Percentiles rank a stretch among this genome's conserved stretches.
phyloP scores from a whole-genome alignment of 2,329 filamentous ascomycete genomes.

The Colletotrichum abscissum region DNA sequence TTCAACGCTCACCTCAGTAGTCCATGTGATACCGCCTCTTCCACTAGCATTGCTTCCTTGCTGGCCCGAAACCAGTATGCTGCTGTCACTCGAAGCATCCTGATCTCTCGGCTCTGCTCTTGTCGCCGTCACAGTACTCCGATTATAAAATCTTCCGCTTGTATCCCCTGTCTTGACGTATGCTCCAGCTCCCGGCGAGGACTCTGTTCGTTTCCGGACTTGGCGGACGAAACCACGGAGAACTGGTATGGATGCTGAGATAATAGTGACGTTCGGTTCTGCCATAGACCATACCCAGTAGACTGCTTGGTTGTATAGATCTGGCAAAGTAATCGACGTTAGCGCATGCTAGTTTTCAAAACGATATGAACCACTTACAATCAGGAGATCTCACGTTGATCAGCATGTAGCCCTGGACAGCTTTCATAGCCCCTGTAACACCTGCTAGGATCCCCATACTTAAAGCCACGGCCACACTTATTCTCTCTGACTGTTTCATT shows the following conservation, averaged over 20 bases:
- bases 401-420: constrained; percentile 31
- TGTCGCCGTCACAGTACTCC: not conserved
- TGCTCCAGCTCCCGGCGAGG: not conserved
- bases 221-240: constrained; percentile 40
- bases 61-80: constrained; percentile 15
- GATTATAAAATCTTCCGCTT: constrained; percentile 21
- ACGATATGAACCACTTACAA: constrained; percentile 9
- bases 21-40: not conserved
- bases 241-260: constrained; percentile 45
- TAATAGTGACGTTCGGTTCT: constrained; percentile 44
- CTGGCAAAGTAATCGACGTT: not conserved
- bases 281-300: constrained; percentile 41
- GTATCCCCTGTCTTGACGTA: constrained; percentile 9
- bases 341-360: not conserved
- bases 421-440: constrained; percentile 38
- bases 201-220: constrained; percentile 6
- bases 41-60: not conserved
- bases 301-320: constrained; percentile 16
- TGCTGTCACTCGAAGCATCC: constrained; percentile 28
- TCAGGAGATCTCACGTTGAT: constrained; percentile 33
- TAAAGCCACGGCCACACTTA: constrained; percentile 42
- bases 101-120: not conserved
- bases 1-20: constrained; percentile 9
- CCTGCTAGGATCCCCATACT: constrained; percentile 45
- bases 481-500: constrained; percentile 42